These are phyloP conservation scores for Xerocomellus intermedius DNA, from an alignment of 768 basidiomycete species.

Conservation along the genomic window DNA sequence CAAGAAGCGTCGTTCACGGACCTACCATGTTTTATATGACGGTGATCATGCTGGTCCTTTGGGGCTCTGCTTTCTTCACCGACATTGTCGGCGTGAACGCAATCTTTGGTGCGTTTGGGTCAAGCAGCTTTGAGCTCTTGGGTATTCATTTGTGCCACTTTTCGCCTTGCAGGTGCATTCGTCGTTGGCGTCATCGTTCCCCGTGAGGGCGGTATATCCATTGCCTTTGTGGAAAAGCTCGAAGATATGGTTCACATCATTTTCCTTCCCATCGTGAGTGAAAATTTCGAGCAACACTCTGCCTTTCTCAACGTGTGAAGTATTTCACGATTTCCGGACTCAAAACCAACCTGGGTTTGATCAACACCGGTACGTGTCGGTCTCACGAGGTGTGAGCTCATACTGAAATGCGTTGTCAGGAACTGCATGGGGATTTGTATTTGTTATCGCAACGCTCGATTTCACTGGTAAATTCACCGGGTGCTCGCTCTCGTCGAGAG, in stretches of 20 bases:
- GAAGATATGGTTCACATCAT: constrained; percentile 93
- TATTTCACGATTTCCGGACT: constrained; percentile 95
- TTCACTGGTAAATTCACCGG: constrained; percentile 90
- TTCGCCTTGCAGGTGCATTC: constrained; percentile 61
- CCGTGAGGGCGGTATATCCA: constrained; percentile 81
- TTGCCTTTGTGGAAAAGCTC: constrained; percentile 84
- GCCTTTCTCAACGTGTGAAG: constrained; percentile 34
- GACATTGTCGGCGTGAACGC: constrained; percentile 94
- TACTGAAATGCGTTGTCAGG: constrained; percentile 36
- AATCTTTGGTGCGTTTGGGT: constrained; percentile 65
- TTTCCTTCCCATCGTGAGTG: constrained; percentile 78
- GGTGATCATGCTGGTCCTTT: constrained; percentile 71
- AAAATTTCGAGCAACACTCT: background rate
- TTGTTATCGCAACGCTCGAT: constrained; percentile 74
- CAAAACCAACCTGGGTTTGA: constrained; percentile 83
- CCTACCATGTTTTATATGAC: constrained; percentile 92
- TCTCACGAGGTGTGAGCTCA: background rate
- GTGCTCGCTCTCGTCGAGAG: constrained; percentile 67
- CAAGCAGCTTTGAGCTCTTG: background rate
- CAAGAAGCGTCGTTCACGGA: constrained; percentile 77
- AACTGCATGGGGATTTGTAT: constrained; percentile 84
- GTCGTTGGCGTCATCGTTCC: constrained; percentile 81
- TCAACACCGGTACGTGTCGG: constrained; percentile 60
- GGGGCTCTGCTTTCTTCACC: constrained; percentile 89
- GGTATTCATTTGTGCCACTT: background rate